Conservation (phyloP, 352 stramenopile species). For the Phytophthora ohioensis region DNA sequence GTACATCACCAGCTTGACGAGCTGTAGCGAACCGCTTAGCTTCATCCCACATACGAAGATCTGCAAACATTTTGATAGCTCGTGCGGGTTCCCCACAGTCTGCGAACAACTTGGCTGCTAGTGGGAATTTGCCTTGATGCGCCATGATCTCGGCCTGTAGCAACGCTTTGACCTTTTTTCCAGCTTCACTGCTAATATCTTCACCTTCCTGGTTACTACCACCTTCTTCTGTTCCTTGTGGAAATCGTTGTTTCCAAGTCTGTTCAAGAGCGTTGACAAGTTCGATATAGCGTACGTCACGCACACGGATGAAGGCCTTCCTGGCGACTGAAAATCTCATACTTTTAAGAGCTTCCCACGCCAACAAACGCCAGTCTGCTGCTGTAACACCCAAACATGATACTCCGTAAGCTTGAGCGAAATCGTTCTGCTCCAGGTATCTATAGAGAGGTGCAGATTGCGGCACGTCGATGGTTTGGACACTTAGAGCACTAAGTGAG, state of each 20-base stretch:
- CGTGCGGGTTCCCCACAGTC: constrained; percentile 82
- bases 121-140: constrained; percentile 91
- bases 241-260: constrained; percentile 69
- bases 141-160: constrained; percentile 93
- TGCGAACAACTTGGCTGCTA: constrained; percentile 91
- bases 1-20: constrained; percentile 83
- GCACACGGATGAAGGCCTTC: constrained; percentile 91
- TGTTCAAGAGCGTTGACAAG: constrained; percentile 89
- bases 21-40: constrained; percentile 92
- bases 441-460: constrained; percentile 90
- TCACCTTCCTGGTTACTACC: constrained; percentile 29
- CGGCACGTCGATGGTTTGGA: constrained; percentile 93
- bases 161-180: constrained; percentile 71
- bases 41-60: constrained; percentile 94
- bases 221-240: constrained; percentile 33
- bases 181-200: constrained; percentile 43
- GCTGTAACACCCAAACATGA: constrained; percentile 96
- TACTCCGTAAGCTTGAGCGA: constrained; percentile 88
- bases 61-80: constrained; percentile 95
- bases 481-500: constrained; percentile 84
- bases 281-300: constrained; percentile 93
- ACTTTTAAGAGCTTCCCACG: constrained; percentile 85
- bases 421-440: constrained; percentile 92
- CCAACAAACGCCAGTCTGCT: constrained; percentile 89
- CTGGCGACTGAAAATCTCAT: constrained; percentile 86